Evolutionary conservation across 2,329 filamentous ascomycete species (phyloP).

Genomic region (Botrytis aclada): DNA sequence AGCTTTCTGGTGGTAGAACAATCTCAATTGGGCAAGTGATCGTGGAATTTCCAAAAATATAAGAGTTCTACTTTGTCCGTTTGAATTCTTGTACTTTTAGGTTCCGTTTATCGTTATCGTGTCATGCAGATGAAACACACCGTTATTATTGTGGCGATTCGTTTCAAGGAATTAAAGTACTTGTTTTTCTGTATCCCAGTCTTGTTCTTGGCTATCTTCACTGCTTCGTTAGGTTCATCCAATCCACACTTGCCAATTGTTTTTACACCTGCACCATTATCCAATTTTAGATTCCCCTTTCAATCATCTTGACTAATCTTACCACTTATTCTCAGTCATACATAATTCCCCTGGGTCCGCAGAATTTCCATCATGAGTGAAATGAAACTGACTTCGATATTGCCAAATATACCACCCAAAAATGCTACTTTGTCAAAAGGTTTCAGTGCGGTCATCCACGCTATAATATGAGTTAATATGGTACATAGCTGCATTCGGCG

Average conservation of each 20-base stretch:
- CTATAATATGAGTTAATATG: slow-evolving; percentile 17
- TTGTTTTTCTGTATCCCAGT: slow-evolving; percentile 18
- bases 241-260: slow-evolving; percentile 21
- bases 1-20: neutral
- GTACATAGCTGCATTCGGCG: slow-evolving; percentile 19
- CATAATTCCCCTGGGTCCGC: slow-evolving; percentile 21
- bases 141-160: slow-evolving; percentile 8
- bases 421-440: slow-evolving; percentile 14
- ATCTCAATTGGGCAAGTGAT: slow-evolving; percentile 9
- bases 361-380: slow-evolving; percentile 21
- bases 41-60: slow-evolving; percentile 18
- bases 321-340: slow-evolving; percentile 19
- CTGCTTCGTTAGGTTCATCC: slow-evolving; percentile 16
- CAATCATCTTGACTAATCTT: slow-evolving; percentile 21
- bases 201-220: slow-evolving; percentile 19
- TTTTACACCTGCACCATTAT: slow-evolving; percentile 10
- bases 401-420: slow-evolving; percentile 23
- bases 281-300: slow-evolving; percentile 24
- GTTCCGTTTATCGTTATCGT: neutral
- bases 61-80: slow-evolving; percentile 13
- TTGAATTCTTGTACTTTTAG: neutral
- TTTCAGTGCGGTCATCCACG: slow-evolving; percentile 19
- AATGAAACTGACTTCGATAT: slow-evolving; percentile 19
- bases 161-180: slow-evolving; percentile 17
- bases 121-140: slow-evolving; percentile 19